Evolutionary conservation across 257 asterid species (phyloP).

Genomic region (Nicotiana tabacum): DNA sequence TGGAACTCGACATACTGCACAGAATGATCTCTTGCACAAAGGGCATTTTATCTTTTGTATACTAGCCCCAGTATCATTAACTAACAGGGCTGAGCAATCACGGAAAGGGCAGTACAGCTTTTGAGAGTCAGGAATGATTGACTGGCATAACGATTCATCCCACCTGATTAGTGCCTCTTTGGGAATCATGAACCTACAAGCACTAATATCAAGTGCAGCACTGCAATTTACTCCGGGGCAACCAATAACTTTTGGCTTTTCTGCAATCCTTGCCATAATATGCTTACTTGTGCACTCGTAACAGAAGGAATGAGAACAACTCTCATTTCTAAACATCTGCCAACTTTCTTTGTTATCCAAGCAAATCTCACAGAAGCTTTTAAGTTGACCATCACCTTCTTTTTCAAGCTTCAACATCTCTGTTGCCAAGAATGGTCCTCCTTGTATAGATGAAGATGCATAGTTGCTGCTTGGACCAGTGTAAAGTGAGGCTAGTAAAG

Average conservation of each 20-base stretch:
- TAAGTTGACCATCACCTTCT: neutral
- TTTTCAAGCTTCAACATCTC: constrained; percentile 15
- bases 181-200: constrained; percentile 50
- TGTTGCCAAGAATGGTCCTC: neutral
- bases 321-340: constrained; percentile 52
- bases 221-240: constrained; percentile 54
- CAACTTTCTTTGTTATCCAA: constrained; percentile 50
- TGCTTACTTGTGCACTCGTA: constrained; percentile 51
- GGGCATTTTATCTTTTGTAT: constrained; percentile 28
- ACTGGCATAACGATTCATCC: constrained; percentile 51
- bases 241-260: constrained; percentile 21
- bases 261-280: constrained; percentile 39
- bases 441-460: constrained; percentile 36
- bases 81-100: constrained; percentile 56
- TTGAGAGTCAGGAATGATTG: constrained; percentile 54
- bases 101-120: constrained; percentile 58
- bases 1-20: constrained; percentile 58
- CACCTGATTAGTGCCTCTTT: constrained; percentile 33
- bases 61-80: constrained; percentile 35
- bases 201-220: constrained; percentile 21
- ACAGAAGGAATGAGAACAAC: constrained; percentile 57
- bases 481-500: constrained; percentile 33
- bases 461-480: constrained; percentile 8
- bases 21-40: constrained; percentile 49
- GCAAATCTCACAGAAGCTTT: constrained; percentile 51